Conservation (phyloP, 768 basidiomycete genomes). For the Boletus pseudopeckii region DNA sequence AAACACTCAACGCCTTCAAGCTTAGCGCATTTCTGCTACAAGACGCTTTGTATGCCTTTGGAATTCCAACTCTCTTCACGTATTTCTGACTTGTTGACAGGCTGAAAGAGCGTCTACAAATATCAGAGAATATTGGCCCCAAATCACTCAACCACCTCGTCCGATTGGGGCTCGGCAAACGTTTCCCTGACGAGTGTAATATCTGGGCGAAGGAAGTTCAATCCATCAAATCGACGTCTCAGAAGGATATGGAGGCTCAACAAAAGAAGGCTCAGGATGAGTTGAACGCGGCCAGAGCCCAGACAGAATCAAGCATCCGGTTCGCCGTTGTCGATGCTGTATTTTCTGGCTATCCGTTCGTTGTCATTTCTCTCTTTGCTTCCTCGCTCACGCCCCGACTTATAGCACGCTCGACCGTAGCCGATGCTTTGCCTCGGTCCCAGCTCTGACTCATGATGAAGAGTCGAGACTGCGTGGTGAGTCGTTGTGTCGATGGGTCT, state of each 20-base stretch:
- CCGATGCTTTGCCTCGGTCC: constrained; percentile 11
- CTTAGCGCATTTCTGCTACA: constrained; percentile 18
- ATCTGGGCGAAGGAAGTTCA: constrained; percentile 24
- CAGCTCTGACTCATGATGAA: constrained; percentile 14
- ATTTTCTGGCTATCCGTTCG: constrained; percentile 23
- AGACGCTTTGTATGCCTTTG: constrained; percentile 21
- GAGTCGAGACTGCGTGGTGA: constrained; percentile 13
- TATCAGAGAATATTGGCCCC: constrained; percentile 22
- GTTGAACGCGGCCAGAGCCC: constrained; percentile 5
- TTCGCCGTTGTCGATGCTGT: constrained; percentile 27
- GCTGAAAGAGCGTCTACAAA: constrained; percentile 22
- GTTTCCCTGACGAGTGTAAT: constrained; percentile 24
- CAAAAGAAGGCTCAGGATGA: constrained; percentile 13
- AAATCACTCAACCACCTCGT: constrained; percentile 30
- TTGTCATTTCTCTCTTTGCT: not conserved
- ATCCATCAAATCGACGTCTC: not conserved
- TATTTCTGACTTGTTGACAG: constrained; percentile 14
- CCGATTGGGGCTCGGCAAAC: constrained; percentile 29
- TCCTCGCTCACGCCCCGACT: not conserved
- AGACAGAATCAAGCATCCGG: constrained; percentile 21
- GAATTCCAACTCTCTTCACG: not conserved
- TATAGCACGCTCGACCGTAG: constrained; percentile 20
- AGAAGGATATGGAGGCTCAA: constrained; percentile 1
- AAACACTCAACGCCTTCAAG: constrained; percentile 1
- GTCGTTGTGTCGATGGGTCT: not conserved